phyloP scores from a whole-genome alignment of 306 rosid species.

The barrel medic (Medicago truncatula) region MtrunA17r5.0-ANR NC_053046.1:4966501-4967000 shows the following conservation, averaged over 20 bases:
- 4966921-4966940: slow-evolving; percentile 22
- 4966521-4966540: no score
- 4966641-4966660: slow-evolving; percentile 27
- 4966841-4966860: background rate
- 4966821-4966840: slow-evolving; percentile 27
- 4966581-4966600: background rate
- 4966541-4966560: background rate
- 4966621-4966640: background rate
- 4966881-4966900: slow-evolving; percentile 31
- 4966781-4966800: slow-evolving; percentile 14
- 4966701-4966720: slow-evolving; percentile 26
- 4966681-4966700: background rate
- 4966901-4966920: slow-evolving; percentile 37
- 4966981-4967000: background rate
- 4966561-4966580: background rate
- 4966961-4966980: background rate
- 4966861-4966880: slow-evolving; percentile 29
- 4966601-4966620: slow-evolving; percentile 1
- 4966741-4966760: slow-evolving; percentile 22
- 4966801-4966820: background rate
- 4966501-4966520: no score
- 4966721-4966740: slow-evolving; percentile 38
- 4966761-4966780: slow-evolving; percentile 31
- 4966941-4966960: slow-evolving; percentile 18
- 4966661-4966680: background rate